Base-by-base conservation (phyloP, 352 stramenopile species). In the Blastocystis sp. region DNA sequence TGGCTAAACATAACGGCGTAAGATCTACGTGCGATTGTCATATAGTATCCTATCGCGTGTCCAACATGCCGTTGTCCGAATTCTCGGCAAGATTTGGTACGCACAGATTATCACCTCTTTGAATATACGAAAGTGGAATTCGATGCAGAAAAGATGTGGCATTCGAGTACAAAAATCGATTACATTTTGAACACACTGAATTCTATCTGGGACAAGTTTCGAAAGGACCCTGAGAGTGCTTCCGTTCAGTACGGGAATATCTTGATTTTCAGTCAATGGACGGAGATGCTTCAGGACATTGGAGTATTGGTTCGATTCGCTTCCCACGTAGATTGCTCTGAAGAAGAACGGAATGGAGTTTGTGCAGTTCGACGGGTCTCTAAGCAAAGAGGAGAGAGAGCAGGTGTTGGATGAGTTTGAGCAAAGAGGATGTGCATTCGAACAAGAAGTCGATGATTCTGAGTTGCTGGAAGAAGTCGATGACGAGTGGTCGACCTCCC, bases 381-480 rank as follows among this genome's bases (percentile, higher is more conserved):
- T 89, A 34, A 78, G 53, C 24, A 76, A 89, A 39, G 43, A 76
- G 78, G 54, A 89, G 37, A 56, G 78, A 24, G 78, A 89, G 1
- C 16, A 3, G 5, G 26, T 89, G 47, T 55, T 85, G 20, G 20
- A 26, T 18, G 73, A 85, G 8, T 85, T 66, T 45, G 73, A 85
- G 39, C 13, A 41, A 1, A n/a, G 34, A 30, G 39, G 65, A 13
- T 43, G 39, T n/a, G 47, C n/a, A 37, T 81, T 81, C 76, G 30
- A 50, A 7, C 34, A 89, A 2, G 94, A 96, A 89, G 90, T 96
- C 20, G 91, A 93, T 69, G 63, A 79, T 8, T 30, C 55, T 34
- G 41, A 62, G 16, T 30, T 76, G 20, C 93, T 95, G 45, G 93
- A 93, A 16, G 79, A 90, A 2, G 92, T 94, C 78, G 93, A 37